A percentile compares a stretch with the other conserved stretches of the same genome.
phyloP scores from a whole-genome alignment of 768 basidiomycete species.

The Lactarius vividus region DNA sequence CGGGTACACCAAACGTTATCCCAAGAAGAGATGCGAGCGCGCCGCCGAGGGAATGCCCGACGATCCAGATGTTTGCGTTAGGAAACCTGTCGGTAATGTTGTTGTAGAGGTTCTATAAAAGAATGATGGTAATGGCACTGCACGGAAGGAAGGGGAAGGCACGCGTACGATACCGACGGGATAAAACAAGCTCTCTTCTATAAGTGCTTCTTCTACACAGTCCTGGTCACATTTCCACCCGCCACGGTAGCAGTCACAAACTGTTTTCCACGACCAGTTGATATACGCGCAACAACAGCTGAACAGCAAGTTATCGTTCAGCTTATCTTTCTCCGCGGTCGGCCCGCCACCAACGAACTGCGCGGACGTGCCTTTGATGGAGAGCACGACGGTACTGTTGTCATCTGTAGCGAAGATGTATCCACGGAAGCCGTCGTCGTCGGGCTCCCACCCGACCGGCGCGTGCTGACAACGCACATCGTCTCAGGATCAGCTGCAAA shows the following conservation, averaged over 20 bases:
- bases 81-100: slow-evolving; percentile 92
- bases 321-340: slow-evolving; percentile 84
- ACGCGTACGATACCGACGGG: slow-evolving; percentile 71
- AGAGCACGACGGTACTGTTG: slow-evolving; percentile 85
- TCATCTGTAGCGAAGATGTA: slow-evolving; percentile 85
- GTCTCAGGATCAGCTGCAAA: not conserved
- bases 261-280: slow-evolving; percentile 88
- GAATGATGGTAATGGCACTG: not conserved
- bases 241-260: slow-evolving; percentile 83
- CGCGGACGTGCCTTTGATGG: slow-evolving; percentile 92
- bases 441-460: slow-evolving; percentile 89
- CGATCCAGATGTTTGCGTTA: slow-evolving; percentile 83
- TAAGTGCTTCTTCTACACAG: slow-evolving; percentile 76
- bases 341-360: slow-evolving; percentile 73
- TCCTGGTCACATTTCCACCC: slow-evolving; percentile 71
- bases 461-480: slow-evolving; percentile 42
- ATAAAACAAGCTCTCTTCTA: slow-evolving; percentile 86
- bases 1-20: slow-evolving; percentile 85
- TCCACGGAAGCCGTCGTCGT: slow-evolving; percentile 85
- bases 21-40: slow-evolving; percentile 84
- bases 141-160: not conserved
- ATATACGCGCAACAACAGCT: slow-evolving; percentile 95
- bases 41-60: slow-evolving; percentile 84
- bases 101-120: slow-evolving; percentile 79
- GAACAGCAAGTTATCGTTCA: slow-evolving; percentile 92